Base-by-base conservation (phyloP, 495 filamentous ascomycete genomes). In the Amphirosellinia nigrospora region DNA sequence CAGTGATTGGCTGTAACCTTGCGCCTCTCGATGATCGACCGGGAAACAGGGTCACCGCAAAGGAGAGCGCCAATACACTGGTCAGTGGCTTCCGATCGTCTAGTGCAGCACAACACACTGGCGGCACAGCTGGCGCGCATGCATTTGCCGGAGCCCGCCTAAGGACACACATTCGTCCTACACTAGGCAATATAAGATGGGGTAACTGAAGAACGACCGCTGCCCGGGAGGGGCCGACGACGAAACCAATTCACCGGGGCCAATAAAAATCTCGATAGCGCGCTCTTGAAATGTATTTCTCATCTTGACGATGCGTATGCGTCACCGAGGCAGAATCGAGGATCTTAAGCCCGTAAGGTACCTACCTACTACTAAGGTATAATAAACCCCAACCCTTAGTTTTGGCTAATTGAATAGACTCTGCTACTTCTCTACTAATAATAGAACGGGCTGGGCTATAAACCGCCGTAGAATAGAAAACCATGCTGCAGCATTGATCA, bases 51-150 rank as follows among this genome's bases (percentile, higher is more conserved):
- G 62, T 28, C 1, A 8, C 26, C 46, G 60, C 23, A 46, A 21
- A 46, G 26, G 41, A 36, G 60, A 46, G 60, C 11, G 58, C 58
- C 58, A 58, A 58, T 61, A 36, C 55, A 58, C 55, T 58, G 34
- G 36, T 36, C 58, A 61, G 21, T 28, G 58, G 58, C 58, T 28
- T 61, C 58, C 36, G n/a, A 28, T 41, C 36, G 11, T 41, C 13
- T 36, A 39, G 36, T 61, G 11, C 34, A 58, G 55, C 55, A 36
- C 55, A 11, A 8, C 55, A 36, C 55, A 19, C 58, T 28, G 58
- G 56, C 56, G 56, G 56, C 56, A 60, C 56, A 39, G 32, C 56
- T 36, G 56, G 58, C 36, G 58, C 58, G 41, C 28, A 30, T 53
- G n/a, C n/a, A n/a, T n/a, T n/a, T n/a, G n/a, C n/a, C n/a, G n/a